Conservation (phyloP, 1,284 basidiomycete genomes). For the Rhodotorula sp. region DNA sequence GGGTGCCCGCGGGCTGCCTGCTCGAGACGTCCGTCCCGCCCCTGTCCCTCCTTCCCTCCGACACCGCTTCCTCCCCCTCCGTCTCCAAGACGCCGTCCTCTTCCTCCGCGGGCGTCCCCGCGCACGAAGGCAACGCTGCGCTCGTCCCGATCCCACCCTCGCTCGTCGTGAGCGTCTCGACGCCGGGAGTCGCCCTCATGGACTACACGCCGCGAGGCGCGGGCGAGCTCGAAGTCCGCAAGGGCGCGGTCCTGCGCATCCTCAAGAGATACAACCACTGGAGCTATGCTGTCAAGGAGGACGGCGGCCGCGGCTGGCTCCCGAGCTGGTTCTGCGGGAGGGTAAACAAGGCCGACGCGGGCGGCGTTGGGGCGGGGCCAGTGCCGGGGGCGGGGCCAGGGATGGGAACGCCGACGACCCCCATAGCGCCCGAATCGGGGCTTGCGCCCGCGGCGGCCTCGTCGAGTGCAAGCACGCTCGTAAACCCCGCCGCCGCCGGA, state of each 20-base stretch:
- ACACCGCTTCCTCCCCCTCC: conserved; percentile 36
- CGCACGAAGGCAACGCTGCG: conserved; percentile 42
- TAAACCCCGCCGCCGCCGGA: background rate
- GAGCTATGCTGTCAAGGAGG: conserved; percentile 77
- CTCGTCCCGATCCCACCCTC: conserved; percentile 72
- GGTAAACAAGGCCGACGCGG: conserved; percentile 22
- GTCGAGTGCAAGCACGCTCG: too few species aligned
- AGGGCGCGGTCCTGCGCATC: conserved; percentile 83
- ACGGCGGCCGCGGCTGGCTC: conserved; percentile 88
- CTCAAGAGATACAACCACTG: conserved; percentile 98
- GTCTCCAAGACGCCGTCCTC: conserved; percentile 45
- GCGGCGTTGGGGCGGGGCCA: background rate
- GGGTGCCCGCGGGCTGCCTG: conserved; percentile 70
- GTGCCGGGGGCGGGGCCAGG: background rate
- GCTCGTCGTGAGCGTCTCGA: conserved; percentile 88
- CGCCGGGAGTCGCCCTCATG: conserved; percentile 91
- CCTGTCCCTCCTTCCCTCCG: conserved; percentile 66
- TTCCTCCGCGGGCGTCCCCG: conserved; percentile 58
- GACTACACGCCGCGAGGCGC: conserved; percentile 88
- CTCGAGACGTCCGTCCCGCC: conserved; percentile 69
- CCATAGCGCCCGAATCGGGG: background rate
- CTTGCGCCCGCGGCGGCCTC: background rate
- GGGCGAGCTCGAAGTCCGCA: conserved; percentile 80
- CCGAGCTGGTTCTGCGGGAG: conserved; percentile 42
- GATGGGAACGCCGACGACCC: background rate